Evolutionary conservation across 257 asterid species (phyloP), one percentile per base, ranked within the genome.

Genomic region (Misopates orontium): DNA sequence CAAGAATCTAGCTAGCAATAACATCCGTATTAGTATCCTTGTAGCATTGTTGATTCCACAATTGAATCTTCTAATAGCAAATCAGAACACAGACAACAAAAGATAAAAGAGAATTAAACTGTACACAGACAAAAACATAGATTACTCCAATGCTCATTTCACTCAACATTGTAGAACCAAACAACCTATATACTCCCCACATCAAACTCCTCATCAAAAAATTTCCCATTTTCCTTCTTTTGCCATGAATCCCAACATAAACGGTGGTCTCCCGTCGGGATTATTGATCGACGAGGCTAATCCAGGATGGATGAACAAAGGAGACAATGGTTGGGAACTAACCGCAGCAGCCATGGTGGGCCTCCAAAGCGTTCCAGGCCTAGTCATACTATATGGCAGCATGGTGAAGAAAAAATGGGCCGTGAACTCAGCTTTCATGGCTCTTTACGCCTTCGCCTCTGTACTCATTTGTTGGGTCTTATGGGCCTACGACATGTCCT

Each of bases 401-500:
- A 84, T 86, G 85, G 88, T 84, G 4, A 84, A 86, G 78, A 86
- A 84, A 16, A 86, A 86, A 66, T 86, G 90, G 95, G 95, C 91
- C 2, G 95, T 84, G 0, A 84, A 84, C 67, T 87, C 95, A 1
- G 86, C 92, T 9, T 87, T 87, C 76, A 85, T 87, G 95, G 93
- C 88, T 25, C 78, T 85, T 0, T 87, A 87, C 62, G 95, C 93
- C 52, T 87, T 87, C 64, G 90, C 95, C 1, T 76, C 88, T 0
- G 90, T 77, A 4, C 79, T 85, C 52, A 58, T 87, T 1, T 85
- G 93, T 40, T 87, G 93, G 95, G 87, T 87, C 19, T 71, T 81
- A 0, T 81, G 92, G 90, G 92, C 78, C 18, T 81, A 78, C 62
- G 61, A 66, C 16, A 81, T 87, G 93, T 80, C 93, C 1, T 85